Evolutionary conservation across 2,329 filamentous ascomycete species (phyloP), one percentile per base, ranked within the genome.

Genomic region (Colletotrichum kahawae): DNA sequence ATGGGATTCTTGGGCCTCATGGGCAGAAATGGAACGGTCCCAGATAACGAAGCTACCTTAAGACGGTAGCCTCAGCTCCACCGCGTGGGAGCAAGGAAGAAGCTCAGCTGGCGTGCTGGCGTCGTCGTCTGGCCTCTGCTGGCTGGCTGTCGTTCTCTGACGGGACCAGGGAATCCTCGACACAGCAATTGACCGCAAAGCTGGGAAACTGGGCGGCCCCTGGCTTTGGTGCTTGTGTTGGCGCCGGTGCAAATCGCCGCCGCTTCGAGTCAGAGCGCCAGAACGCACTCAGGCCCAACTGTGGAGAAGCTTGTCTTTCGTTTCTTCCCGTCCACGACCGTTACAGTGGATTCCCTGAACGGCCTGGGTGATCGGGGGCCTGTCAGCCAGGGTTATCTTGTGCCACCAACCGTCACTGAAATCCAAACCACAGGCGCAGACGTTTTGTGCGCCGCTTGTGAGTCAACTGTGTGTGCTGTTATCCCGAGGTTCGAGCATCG

Each of bases 211-310:
- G 69, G 72, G 62, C 63, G 54, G 63, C 36, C 72, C 69, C 63
- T 63, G 70, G 48, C 36, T 64, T 16, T 34, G 64, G 63, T 48
- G 62, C 54, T 68, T 72, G 70, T 59, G 36, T 64, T 72, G 67
- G 70, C 67, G 67, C 76, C 29, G 70, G 68, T 66, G 76, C 64
- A 70, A 75, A 77, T 77, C 74, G 69, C 27, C 62, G 63, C 65
- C 56, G 36, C 59, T 75, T 69, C 70, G 70, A 70, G 76, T 75
- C 75, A 70, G 68, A 72, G 75, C 75, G 67, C 69, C 66, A 77
- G 73, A 83, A 82, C 43, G 82, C 82, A 83, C 79, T 80, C 81
- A 82, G 77, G 82, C 82, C 82, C 79, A 83, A 83, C 78, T 83
- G 82, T 83, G 82, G 82, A 82, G 78, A 76, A 76, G 74, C 71